Percentiles rank a stretch among this genome's conserved stretches.
Evolutionary conservation across 75 land plant genomes (phyloP).

Genomic region (Chamaecyparis obtusa): DNA sequence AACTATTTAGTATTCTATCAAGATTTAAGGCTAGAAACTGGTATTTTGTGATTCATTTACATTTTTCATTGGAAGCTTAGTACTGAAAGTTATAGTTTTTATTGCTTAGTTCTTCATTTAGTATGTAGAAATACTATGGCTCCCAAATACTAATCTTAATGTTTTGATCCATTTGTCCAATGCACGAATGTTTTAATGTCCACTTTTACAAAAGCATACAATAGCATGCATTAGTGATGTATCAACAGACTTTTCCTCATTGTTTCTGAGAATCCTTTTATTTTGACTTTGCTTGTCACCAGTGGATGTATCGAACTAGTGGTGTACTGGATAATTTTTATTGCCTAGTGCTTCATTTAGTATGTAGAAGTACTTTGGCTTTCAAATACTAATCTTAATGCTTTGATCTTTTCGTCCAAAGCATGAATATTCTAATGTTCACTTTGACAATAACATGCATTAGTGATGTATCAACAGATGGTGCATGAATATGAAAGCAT

Average conservation of each 20-base stretch:
- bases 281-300: neutral
- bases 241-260: neutral
- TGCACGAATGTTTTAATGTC: too few species aligned
- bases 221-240: neutral
- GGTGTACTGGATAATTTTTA: neutral
- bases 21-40: neutral
- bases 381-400: too few species aligned
- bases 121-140: neutral
- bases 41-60: neutral
- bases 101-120: neutral
- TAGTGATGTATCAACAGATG: neutral
- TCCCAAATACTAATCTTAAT: neutral
- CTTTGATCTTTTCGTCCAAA: neutral
- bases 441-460: neutral
- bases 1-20: neutral
- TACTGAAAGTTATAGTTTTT: neutral
- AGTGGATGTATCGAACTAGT: neutral
- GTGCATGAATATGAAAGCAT: neutral
- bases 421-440: neutral
- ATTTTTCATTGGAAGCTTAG: neutral
- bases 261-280: neutral
- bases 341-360: too few species aligned
- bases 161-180: too few species aligned
- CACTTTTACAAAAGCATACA: too few species aligned
- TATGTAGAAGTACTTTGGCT: too few species aligned